Evolutionary conservation across 208 protist species (phyloP).

Genomic region (Leishmania aethiopica): DNA sequence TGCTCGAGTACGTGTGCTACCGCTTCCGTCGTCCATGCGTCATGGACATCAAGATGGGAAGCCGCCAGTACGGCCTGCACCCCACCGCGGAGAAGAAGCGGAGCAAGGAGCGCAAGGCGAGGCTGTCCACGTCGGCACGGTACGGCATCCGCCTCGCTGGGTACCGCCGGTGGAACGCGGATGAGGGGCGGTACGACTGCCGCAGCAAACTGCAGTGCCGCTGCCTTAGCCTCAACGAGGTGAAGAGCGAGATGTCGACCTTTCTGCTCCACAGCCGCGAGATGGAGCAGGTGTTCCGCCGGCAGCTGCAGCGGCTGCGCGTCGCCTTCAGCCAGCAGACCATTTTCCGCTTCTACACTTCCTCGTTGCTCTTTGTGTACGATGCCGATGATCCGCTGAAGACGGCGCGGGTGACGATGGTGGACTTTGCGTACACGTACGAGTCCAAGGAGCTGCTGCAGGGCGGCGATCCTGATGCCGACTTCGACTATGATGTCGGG

Average conservation of each 20-base stretch:
- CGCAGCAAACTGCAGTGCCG: constrained; percentile 70
- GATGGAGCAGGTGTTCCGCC: constrained; percentile 36
- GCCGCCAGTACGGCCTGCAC: constrained; percentile 82
- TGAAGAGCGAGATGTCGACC: constrained; percentile 46
- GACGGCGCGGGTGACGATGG: constrained; percentile 83
- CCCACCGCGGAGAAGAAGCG: constrained; percentile 59
- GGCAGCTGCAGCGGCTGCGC: constrained; percentile 58
- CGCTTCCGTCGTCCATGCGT: constrained; percentile 76
- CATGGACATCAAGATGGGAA: constrained; percentile 89
- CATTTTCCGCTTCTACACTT: constrained; percentile 86
- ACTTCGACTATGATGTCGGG: constrained; percentile 64
- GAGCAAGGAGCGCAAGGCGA: constrained; percentile 78
- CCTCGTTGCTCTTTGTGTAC: constrained; percentile 88
- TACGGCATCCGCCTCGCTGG: constrained; percentile 84
- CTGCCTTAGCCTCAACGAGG: constrained; percentile 43
- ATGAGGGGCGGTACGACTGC: constrained; percentile 45
- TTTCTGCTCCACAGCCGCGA: constrained; percentile 44
- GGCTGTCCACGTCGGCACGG: constrained; percentile 58
- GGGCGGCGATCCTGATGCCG: constrained; percentile 62
- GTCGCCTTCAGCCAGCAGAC: constrained; percentile 62
- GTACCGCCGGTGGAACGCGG: constrained; percentile 68
- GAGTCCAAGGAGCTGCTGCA: constrained; percentile 64
- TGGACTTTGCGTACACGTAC: constrained; percentile 91
- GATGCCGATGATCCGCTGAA: constrained; percentile 64
- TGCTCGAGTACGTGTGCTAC: constrained; percentile 84